Base-by-base conservation (phyloP, 148 eudicot species). In the Dysphania ambrosioides region DNA sequence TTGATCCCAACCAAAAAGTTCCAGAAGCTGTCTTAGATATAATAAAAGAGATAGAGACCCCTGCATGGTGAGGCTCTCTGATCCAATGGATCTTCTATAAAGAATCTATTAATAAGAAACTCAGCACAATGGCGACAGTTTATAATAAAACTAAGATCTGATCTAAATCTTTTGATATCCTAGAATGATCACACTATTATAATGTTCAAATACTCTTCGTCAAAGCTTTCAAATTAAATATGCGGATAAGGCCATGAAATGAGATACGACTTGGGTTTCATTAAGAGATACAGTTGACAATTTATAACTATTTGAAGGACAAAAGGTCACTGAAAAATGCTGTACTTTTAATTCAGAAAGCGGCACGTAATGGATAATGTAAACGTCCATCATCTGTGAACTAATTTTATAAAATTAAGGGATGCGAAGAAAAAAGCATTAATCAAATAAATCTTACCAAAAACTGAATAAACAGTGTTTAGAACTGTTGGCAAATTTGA, bases 371-470 rank as follows among this genome's bases (percentile, higher is more conserved):
- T 42, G 13, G 8, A 51, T 4, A 0, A 67, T 66, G 62, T 73
- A 77, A 79, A 79, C 34, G 64, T 19, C 31, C 68, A 59, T 44
- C 16, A 79, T 12, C 32, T 58, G 58, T 35, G 58, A 70, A 78
- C 67, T 66, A 66, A 35, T 57, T 66, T 72, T 71, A 41, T 71
- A 70, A 65, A 57, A 24, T n/a, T 26, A 31, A 64, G 41, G 9
- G 10, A 16, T 35, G 56, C 26, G n/a, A 72, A 78, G 58, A 31
- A 53, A 72, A 12, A 24, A 72, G 11, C 12, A 64, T 8, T 26
- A 56, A 58, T 4, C 60, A 72, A 62, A 44, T 16, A 68, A 73
- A 31, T 56, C 68, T 30, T 30, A 32, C 76, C 72, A 78, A 34
- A 57, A 21, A 24, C 41, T 24, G 4, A 31, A 38, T 41, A 57